Evolutionary conservation across 148 eudicot species (phyloP), one percentile per base, ranked within the genome.

Genomic region (Cornus kousa): DNA sequence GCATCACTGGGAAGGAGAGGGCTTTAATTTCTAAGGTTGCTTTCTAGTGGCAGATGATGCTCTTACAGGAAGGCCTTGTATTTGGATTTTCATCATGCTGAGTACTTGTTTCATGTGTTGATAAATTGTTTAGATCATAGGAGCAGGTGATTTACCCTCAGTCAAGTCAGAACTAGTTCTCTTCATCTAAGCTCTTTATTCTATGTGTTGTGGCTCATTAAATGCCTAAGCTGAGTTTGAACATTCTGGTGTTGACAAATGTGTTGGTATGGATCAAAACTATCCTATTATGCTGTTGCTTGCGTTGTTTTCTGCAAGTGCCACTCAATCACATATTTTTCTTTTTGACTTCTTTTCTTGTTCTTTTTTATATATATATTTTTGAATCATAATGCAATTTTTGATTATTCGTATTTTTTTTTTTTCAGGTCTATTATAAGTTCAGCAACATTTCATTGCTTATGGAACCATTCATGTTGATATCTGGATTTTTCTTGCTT

Each of bases 381-480:
- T 62, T 62, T 17, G 66, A 62, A 17, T n/a, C 66, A 17, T 20
- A n/a, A n/a, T 13, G 1, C 64, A 1, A n/a, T 62, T 3, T 62
- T 71, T 17, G 35, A 23, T 35, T 28, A 71, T 70, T 5, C 4
- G 48, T 43, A 66, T 57, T 62, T 70, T 77, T 75, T 81, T 74
- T 83, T 43, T 82, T 76, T 68, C 91, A 96, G 99, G 98, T 96
- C 67, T 87, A 90, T 83, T 96, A 96, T 90, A 92, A 85, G 88
- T 96, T 96, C 92, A 92, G 82, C 90, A 87, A 79, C 74, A 68
- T 96, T 74, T 92, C 94, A 31, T 81, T 96, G 86, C 87, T 96
- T 66, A 83, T 88, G 78, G 98, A 93, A 82, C 99, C 99, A 64
- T 82, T 96, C 77, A 96, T 96, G 99, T 73, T 96, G 81, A 86